These are phyloP conservation scores for Aspergillus bertholletiae DNA, from an alignment of 495 filamentous ascomycete genomes.

Conservation along the genomic window DNA sequence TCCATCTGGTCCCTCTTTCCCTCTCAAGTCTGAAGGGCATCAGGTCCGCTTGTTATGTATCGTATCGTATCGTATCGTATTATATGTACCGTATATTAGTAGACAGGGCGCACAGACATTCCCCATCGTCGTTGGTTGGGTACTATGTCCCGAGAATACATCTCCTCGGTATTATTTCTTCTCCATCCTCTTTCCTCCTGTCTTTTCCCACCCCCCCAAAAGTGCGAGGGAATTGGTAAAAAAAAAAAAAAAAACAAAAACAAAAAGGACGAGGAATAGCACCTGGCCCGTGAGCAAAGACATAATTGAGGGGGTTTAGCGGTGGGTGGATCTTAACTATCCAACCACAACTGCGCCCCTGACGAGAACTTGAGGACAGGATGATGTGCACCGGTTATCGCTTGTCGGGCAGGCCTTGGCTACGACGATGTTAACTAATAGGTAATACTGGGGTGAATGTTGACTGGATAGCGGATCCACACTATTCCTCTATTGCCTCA, in stretches of 20 bases:
- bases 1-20: neutral
- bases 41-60: neutral
- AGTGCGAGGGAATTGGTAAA: neutral
- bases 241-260: neutral
- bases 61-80: neutral
- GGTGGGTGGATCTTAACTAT: constrained; percentile 10
- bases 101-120: too few species aligned
- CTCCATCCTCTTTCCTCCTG: neutral
- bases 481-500: constrained; percentile 14
- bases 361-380: constrained; percentile 15
- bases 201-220: neutral
- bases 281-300: constrained; percentile 13
- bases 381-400: constrained; percentile 26
- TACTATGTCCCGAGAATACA: too few species aligned
- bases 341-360: constrained; percentile 22
- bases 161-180: too few species aligned
- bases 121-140: too few species aligned
- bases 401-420: constrained; percentile 7
- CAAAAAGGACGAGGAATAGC: too few species aligned
- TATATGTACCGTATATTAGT: too few species aligned
- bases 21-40: neutral
- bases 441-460: constrained; percentile 2
- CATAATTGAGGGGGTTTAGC: constrained; percentile 21
- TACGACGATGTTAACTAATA: constrained; percentile 1
- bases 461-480: neutral